Percentiles rank a stretch among this genome's conserved stretches.
phyloP scores from a whole-genome alignment of 345 rosid genomes.

The Arabidopsis thaliana region TAIR10.1 NC_003076.8:19051001-19051500 shows the following conservation, averaged over 20 bases:
- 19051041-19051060: conserved; percentile 37
- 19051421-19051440: not conserved
- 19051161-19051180: conserved; percentile 13
- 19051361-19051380: not conserved
- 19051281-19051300: not conserved
- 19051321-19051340: not conserved
- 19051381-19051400: too few species aligned
- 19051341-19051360: not conserved
- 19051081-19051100: conserved; percentile 29
- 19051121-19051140: conserved; percentile 42
- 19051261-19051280: not conserved
- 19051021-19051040: conserved; percentile 30
- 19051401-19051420: too few species aligned
- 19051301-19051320: not conserved
- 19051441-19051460: not conserved
- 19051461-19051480: not conserved
- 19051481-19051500: not conserved
- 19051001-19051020: conserved; percentile 12
- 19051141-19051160: conserved; percentile 49
- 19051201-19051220: conserved; percentile 40
- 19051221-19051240: not conserved
- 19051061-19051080: conserved; percentile 33
- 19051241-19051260: not conserved
- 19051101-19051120: conserved; percentile 39
- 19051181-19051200: conserved; percentile 22